Evolutionary conservation across 2,329 filamentous ascomycete genomes (phyloP), one percentile per base, ranked within the genome.

Genomic region (Sordariomycetes sp.): DNA sequence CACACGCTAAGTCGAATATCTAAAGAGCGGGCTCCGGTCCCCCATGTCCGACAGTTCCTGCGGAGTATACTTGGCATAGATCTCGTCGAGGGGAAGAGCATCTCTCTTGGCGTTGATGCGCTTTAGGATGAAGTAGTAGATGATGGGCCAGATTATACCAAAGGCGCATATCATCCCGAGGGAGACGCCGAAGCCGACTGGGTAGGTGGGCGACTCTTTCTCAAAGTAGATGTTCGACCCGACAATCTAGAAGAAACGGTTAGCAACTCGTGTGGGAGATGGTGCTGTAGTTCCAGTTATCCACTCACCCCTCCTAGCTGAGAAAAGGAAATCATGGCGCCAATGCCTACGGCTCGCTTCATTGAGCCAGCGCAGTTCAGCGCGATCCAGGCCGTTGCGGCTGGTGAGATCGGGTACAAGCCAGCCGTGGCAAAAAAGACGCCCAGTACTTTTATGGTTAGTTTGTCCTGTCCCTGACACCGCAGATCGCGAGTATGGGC

Each of bases 21-120:
- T 65, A 54, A 66, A 72, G 2, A 71, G 57, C 0, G 67, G 69
- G 37, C 65, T 68, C 28, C 61, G 61, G 34, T 71, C 69, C 2
- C 69, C 69, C 64, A 71, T 63, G 20, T 64, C 61, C 8, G 64
- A 59, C 28, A 71, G 62, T 51, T 70, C 62, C 32, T 69, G 65
- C 0, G 65, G 62, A 0, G 65, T 64, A 43, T 70, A 69, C 54
- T 58, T 66, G 2, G 60, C 62, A 6, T 61, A 60, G 3, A 70
- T 61, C 3, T 69, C 67, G 1, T 66, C 65, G 54, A 64, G 63
- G 12, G 59, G 59, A 20, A 68, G 43, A 1, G 52, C 56, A 8
- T 63, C 67, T 28, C 65, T 65, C 55, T 63, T 64, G 32, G 61
- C 59, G 54, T 71, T 71, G 16, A 61, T 24, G 1, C 53, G 32